Evolutionary conservation across 1,284 basidiomycete species (phyloP).

Genomic region (Xerocomus cyaneibrunnescens): DNA sequence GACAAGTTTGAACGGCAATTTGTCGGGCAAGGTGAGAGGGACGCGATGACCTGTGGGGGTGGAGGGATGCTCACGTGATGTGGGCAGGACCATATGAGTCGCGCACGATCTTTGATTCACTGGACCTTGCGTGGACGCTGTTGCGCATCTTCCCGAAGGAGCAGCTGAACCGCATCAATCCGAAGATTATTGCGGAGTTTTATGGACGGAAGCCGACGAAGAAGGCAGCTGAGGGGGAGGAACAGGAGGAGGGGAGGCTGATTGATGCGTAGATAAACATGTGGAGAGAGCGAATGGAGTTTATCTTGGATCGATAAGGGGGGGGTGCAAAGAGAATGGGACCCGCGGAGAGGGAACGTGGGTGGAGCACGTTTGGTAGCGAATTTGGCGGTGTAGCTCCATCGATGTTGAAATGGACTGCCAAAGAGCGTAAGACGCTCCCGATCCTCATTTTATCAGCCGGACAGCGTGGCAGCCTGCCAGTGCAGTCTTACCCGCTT

Average conservation of each 20-base stretch:
- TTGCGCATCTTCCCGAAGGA: slow-evolving; percentile 99
- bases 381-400: slow-evolving; percentile 15
- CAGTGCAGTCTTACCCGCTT: slow-evolving; percentile 26
- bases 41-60: neutral
- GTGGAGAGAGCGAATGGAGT: slow-evolving; percentile 4
- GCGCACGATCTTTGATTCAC: slow-evolving; percentile 94
- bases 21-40: slow-evolving; percentile 78
- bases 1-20: slow-evolving; percentile 95
- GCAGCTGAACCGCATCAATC: slow-evolving; percentile 94
- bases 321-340: slow-evolving; percentile 9
- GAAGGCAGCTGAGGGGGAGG: slow-evolving; percentile 48
- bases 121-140: slow-evolving; percentile 96
- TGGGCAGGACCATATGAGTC: slow-evolving; percentile 88
- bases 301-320: slow-evolving; percentile 12
- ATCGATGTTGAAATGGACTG: slow-evolving; percentile 18
- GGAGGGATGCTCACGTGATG: slow-evolving; percentile 7
- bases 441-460: slow-evolving; percentile 26
- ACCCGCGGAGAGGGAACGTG: slow-evolving; percentile 22
- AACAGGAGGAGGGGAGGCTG: slow-evolving; percentile 52
- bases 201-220: slow-evolving; percentile 76
- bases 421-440: slow-evolving; percentile 26
- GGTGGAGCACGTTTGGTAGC: slow-evolving; percentile 20
- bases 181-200: slow-evolving; percentile 86
- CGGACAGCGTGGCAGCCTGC: slow-evolving; percentile 38
- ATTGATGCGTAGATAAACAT: slow-evolving; percentile 48